Percentiles rank a stretch among this genome's conserved stretches.
Conservation (phyloP, 305 asterid genomes). For the Fraxinus paxiana region DNA sequence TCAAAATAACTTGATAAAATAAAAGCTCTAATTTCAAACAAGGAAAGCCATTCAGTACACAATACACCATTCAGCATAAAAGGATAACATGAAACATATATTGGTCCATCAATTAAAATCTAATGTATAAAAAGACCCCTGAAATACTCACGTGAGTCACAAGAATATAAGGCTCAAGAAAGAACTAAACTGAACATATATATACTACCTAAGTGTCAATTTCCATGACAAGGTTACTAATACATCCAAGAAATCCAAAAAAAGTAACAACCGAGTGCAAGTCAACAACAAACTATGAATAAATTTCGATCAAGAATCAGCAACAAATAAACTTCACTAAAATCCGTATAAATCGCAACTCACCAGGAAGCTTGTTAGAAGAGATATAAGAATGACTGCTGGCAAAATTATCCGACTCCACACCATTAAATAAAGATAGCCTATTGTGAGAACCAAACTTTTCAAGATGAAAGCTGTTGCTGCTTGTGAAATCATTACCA, state of each 20-base stretch:
- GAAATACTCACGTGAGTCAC: not conserved
- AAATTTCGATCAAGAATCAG: not conserved
- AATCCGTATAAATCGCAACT: slow-evolving; percentile 11
- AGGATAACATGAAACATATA: not conserved
- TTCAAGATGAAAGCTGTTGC: slow-evolving; percentile 45
- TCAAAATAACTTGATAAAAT: not conserved
- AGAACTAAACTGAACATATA: not conserved
- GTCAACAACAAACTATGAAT: not conserved
- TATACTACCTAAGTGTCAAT: not conserved
- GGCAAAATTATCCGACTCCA: slow-evolving; percentile 43
- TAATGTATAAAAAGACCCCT: not conserved
- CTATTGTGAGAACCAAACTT: slow-evolving; percentile 43
- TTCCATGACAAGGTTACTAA: not conserved
- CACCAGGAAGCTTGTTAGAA: slow-evolving; percentile 60
- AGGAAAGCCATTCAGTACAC: not conserved
- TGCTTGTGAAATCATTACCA: slow-evolving; percentile 43
- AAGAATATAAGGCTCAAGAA: not conserved
- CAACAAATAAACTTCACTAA: not conserved
- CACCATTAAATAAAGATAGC: slow-evolving; percentile 41
- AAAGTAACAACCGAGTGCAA: not conserved
- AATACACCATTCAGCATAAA: not conserved
- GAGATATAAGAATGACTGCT: slow-evolving; percentile 37
- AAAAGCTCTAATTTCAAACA: slow-evolving; percentile 2
- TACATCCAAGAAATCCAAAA: not conserved
- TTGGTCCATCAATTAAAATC: not conserved